Base-by-base conservation (phyloP, 768 basidiomycete genomes). In the Lactarius pseudohatsudake region DNA sequence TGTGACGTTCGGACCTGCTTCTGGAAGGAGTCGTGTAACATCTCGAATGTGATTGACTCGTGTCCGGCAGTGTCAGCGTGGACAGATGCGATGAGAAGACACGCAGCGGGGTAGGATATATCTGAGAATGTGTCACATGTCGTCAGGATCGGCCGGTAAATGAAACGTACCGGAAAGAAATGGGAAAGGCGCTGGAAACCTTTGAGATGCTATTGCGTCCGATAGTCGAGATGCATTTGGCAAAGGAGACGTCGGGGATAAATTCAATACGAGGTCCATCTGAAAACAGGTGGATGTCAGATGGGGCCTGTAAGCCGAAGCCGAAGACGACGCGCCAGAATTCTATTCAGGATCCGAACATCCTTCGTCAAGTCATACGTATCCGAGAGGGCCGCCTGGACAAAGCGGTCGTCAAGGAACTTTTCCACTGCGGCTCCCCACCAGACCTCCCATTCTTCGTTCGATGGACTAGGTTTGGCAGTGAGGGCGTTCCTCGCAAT, bases 31-130 rank as follows among this genome's bases (percentile, higher is more conserved):
- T 92, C 91, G 68, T 90, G 83, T 9, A 96, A 83, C 88, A 96
- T 94, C 72, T 96, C 93, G 73, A 98, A 96, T 36, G 92, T 98
- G 76, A 97, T 87, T 16, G 79, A 78, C 22, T 89, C 81, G 66
- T 94, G 89, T 0, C 95, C 95, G 7, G 86, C 85, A 11, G 87
- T 88, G 30, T 86, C 78, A 4, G 86, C 81, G 73, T 97, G 96
- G 72, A 87, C 82, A 16, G 87, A 83, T n/a, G 95, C 90, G 66
- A 98, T 89, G 53, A 97, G 82, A 36, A 96, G 81, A 72, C 92
- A 94, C 22, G 94, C 76, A 2, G 85, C 79, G 9, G 95, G 91
- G 73, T 96, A 93, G 22, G 92, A 79, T 26, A 95, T 75, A 63
- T 81, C 92, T 94, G 71, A 20, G 57, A 32, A 32, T 43, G 67